Base-by-base conservation (phyloP, 208 protist genomes). In the Leptomonas seymouri region DNA sequence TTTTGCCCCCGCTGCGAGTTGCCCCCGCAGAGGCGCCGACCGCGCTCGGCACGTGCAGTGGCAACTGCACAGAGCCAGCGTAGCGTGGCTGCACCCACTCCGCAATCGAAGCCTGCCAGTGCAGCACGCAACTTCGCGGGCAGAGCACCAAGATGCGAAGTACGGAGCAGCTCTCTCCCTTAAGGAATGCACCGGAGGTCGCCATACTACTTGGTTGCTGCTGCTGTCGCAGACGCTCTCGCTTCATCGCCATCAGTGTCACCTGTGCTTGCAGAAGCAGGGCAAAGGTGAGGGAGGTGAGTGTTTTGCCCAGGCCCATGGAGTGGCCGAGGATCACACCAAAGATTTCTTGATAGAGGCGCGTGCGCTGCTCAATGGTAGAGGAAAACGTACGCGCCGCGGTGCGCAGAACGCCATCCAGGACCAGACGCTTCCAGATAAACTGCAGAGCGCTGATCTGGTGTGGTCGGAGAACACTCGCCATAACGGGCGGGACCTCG, bases 241-340 rank as follows among this genome's bases (percentile, higher is more conserved):
- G 71, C 72, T 79, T 81, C 67, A 76, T 54, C 23, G 57, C 50
- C 76, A 80, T 78, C 39, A 77, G 60, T 42, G 27, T 56, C 59
- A 84, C 67, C 55, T 87, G 78, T 23, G 76, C 73, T 72, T 96
- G 87, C 14, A 96, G 57, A 3, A 96, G 71, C 25, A 89, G 53
- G 9, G 93, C 36, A 63, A 96, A 96, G 44, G 74, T 75, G 20
- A 96, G 54, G 1, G 82, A 77, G 4, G 86, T 93, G n/a, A 94
- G 66, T 20, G 91, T 94, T 64, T 96, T 96, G 51, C 91, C 91
- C 8, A 96, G 83, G 9, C 91, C 91, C 91, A 96, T 96, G 6
- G 91, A 96, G 78, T 96, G 91, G 3, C 80, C 86, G n/a, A 96
- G 54, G 45, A 94, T 86, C 41, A 76, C 86, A 21, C 91, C 91